phyloP scores from a whole-genome alignment of 805 yeast species.

The Candida dendrica region DNA sequence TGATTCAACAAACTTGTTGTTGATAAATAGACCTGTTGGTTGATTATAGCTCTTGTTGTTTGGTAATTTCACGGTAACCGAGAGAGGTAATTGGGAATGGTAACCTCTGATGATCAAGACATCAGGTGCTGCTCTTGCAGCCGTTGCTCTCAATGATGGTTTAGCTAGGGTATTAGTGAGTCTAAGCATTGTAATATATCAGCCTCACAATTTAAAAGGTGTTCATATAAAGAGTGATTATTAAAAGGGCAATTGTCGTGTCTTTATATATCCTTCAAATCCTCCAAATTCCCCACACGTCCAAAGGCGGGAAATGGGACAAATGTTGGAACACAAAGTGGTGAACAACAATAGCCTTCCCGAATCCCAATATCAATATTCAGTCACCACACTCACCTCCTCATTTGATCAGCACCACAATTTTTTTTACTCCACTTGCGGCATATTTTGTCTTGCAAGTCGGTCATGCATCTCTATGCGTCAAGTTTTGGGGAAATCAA shows the following conservation, averaged over 20 bases:
- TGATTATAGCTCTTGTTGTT: constrained; percentile 65
- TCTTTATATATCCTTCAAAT: no score
- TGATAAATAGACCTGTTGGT: constrained; percentile 74
- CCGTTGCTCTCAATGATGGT: background rate
- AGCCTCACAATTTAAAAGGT: no score
- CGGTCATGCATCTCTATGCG: background rate
- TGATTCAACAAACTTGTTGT: constrained; percentile 63
- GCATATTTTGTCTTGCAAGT: background rate
- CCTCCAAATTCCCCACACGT: no score
- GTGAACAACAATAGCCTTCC: no score
- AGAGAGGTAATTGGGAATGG: constrained; percentile 26
- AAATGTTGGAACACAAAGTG: no score
- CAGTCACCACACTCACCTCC: no score
- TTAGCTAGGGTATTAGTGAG: background rate
- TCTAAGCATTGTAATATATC: background rate
- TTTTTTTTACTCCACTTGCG: background rate
- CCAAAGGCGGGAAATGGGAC: no score
- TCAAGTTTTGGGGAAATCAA: no score
- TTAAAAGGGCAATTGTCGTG: no score
- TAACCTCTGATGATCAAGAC: constrained; percentile 1
- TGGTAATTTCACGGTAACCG: constrained; percentile 52
- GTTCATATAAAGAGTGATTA: no score
- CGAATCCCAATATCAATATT: no score
- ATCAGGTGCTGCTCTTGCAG: background rate
- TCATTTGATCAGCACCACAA: background rate